A percentile compares a stretch with the other conserved stretches of the same genome.
These are phyloP conservation scores for Aspergillus diversus DNA, from an alignment of 495 filamentous ascomycete species.

Conservation along the genomic window DNA sequence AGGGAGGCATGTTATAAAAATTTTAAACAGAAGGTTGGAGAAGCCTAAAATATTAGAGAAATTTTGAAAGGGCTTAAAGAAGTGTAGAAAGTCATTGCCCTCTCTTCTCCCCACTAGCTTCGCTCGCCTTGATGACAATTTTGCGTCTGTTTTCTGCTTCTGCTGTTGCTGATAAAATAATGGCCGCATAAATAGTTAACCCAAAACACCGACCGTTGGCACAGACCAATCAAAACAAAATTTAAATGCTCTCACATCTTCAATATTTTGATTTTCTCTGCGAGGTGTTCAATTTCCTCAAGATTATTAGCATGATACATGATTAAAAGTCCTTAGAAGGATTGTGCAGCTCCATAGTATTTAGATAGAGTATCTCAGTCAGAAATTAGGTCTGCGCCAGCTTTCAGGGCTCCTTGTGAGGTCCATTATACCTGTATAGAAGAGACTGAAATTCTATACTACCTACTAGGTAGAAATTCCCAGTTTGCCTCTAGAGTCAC, in stretches of 20 bases:
- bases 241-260: too few relatives aligned
- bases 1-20: conserved; percentile 51
- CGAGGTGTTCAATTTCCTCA: too few relatives aligned
- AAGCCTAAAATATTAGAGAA: conserved; percentile 8
- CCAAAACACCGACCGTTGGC: too few relatives aligned
- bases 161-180: conserved; percentile 26
- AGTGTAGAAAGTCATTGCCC: conserved; percentile 17
- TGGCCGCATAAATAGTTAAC: conserved; percentile 1
- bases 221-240: too few relatives aligned
- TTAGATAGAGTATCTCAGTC: conserved; percentile 39
- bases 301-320: too few relatives aligned
- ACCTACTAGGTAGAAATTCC: too few relatives aligned
- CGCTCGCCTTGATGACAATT: neutral
- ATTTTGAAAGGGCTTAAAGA: conserved; percentile 9
- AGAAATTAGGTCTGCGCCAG: conserved; percentile 30
- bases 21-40: conserved; percentile 4
- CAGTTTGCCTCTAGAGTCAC: conserved; percentile 24
- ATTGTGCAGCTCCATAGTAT: conserved; percentile 22
- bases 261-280: too few relatives aligned
- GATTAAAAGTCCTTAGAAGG: too few relatives aligned
- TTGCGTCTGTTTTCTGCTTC: neutral
- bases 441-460: conserved; percentile 34
- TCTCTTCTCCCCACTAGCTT: neutral
- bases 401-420: conserved; percentile 21
- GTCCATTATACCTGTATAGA: conserved; percentile 12